Base-by-base conservation (phyloP, 306 rosid genomes). In the Quercus variabilis region DNA sequence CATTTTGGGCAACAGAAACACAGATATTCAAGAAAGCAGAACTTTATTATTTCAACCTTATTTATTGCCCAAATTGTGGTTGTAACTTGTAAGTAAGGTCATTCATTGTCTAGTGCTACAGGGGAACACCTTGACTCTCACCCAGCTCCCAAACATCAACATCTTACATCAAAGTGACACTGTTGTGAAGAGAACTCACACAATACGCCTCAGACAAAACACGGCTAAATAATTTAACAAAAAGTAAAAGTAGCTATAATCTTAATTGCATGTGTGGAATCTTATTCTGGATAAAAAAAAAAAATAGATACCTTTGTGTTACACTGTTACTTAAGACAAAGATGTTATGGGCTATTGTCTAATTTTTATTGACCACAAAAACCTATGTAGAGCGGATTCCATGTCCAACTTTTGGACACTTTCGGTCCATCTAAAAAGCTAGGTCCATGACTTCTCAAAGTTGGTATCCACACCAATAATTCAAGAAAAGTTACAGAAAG, bases 391-490 rank as follows among this genome's bases (percentile, higher is more conserved):
- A 67, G 72, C 72, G 35, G 26, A 67, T 67, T 67, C 26, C 72
- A 28, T 67, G 52, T 67, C 72, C 38, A 67, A 19, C 72, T 67
- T 67, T 67, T 19, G 72, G 72, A 19, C 46, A 7, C 72, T 67
- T 67, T 67, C 23, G 74, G 74, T 65, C 68, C 46, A 14, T 26
- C 31, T 43, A 43, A 65, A 74, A 80, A 80, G 74, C 74, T 71
- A 71, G 25, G 83, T 74, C 74, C 57, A 80, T 80, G 78, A 74
- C 78, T 74, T 23, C 78, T 80, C 59, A 31, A 51, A 49, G 46
- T 62, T 14, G 73, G 18, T n/a, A 74, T 64, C 26, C 43, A 23
- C 23, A 13, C 54, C 72, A 67, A 67, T 67, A 67, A 67, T 67
- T 67, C 52, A 33, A 35, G 51, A 67, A 35, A 67, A 67, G 52